These are phyloP conservation scores for Phoma herbarum DNA, from an alignment of 2,329 filamentous ascomycete species.

Conservation along the genomic window DNA sequence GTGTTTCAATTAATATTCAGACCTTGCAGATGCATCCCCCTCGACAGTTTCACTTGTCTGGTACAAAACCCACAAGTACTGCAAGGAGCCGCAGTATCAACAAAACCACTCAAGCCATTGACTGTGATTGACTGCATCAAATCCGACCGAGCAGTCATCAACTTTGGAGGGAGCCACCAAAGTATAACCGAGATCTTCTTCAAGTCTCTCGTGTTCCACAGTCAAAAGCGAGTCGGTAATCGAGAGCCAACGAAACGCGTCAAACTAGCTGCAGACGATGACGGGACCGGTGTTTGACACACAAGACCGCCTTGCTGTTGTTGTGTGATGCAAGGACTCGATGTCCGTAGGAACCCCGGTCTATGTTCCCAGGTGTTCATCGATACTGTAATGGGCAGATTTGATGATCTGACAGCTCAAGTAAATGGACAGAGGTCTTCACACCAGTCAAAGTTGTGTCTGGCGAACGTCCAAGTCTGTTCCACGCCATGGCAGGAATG, in stretches of 20 bases:
- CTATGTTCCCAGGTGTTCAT: not conserved
- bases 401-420: not conserved
- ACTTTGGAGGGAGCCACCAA: not conserved
- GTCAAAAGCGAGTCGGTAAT: constrained; percentile 3
- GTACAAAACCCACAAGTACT: not conserved
- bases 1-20: constrained; percentile 14
- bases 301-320: constrained; percentile 10
- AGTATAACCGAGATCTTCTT: not conserved
- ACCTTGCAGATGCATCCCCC: constrained; percentile 15
- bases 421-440: not conserved
- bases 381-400: not conserved
- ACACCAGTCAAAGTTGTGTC: not conserved
- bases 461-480: not conserved
- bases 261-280: not conserved
- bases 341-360: not conserved
- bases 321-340: constrained; percentile 15
- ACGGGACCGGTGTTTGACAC: constrained; percentile 17
- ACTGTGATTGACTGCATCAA: not conserved
- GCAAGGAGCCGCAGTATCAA: not conserved
- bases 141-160: not conserved
- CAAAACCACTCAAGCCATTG: not conserved
- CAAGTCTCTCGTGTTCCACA: not conserved
- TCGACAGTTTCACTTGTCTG: constrained; percentile 12
- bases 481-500: not conserved
- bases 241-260: constrained; percentile 4